Base-by-base conservation (phyloP, 148 eudicot genomes). In the Fallopia convolvulus region DNA sequence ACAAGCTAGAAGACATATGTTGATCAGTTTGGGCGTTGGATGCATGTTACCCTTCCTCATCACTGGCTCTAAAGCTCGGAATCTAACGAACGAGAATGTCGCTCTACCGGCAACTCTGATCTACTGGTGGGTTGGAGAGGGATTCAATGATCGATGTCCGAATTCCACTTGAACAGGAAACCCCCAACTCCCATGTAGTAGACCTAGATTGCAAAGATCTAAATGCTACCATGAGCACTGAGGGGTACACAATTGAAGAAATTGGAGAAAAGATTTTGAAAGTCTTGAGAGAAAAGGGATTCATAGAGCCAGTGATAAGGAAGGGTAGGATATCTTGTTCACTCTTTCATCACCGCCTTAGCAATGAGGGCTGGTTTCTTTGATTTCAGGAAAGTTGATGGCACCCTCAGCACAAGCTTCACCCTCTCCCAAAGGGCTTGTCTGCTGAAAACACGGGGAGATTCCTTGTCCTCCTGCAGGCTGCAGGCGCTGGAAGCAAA, bases 61-160 rank as follows among this genome's bases (percentile, higher is more conserved):
- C n/a, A n/a, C n/a, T n/a, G n/a, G 30, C 30, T 26, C 30, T 26
- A 26, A 26, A 26, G 30, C 30, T 26, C 30, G 30, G 30, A 26
- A 26, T 26, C 30, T 26, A 26, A 26, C 30, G 1, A 26, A 26
- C 30, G 30, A 26, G 30, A 26, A 26, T 26, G 30, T 26, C 30
- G 30, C 30, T 26, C 30, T 26, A 26, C 30, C 30, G 30, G 30
- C 30, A 26, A 26, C 30, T 79, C 84, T 21, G 30, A 26, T 26
- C 30, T 26, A 26, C 30, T 26, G 30, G 30, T 26, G 30, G 30
- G 30, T 26, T 26, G 89, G 80, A 18, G 87, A 87, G 39, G 87
- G 83, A 9, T 79, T 84, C 48, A 80, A 84, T 8, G 68, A 48
- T 50, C 79, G 77, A 30, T 9, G 3, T 30, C 32, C 70, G n/a